phyloP scores from a whole-genome alignment of 2,329 filamentous ascomycete genomes.

The Pestalotiopsis sp. region DNA sequence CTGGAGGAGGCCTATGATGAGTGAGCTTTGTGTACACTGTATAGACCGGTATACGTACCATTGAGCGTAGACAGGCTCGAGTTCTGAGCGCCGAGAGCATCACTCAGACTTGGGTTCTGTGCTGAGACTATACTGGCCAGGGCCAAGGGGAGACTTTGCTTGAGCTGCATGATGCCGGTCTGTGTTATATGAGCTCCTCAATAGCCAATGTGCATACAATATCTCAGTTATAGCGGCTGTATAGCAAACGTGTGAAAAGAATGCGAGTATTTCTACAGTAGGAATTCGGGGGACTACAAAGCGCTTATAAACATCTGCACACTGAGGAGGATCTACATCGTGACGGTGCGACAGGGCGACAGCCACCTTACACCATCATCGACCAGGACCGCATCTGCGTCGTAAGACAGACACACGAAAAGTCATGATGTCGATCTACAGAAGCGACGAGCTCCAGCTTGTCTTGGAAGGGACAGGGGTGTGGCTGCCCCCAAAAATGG shows the following conservation, averaged over 20 bases:
- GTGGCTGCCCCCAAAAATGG: background rate
- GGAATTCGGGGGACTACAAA: background rate
- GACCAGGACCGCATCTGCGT: background rate
- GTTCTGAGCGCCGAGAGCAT: slow-evolving; percentile 16
- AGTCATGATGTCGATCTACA: slow-evolving; percentile 10
- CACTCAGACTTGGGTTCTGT: slow-evolving; percentile 13
- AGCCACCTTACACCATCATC: background rate
- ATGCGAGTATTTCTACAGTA: background rate
- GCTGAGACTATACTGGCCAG: slow-evolving; percentile 11
- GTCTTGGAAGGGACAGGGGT: background rate
- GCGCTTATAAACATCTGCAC: background rate
- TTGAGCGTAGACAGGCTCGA: slow-evolving; percentile 15
- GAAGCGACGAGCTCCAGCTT: background rate
- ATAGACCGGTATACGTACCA: background rate
- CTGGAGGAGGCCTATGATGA: slow-evolving; percentile 21
- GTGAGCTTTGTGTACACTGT: background rate
- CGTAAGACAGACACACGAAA: background rate
- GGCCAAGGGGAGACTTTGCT: slow-evolving; percentile 11
- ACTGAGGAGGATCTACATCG: background rate
- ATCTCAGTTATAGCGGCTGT: background rate
- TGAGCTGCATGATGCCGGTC: slow-evolving; percentile 15
- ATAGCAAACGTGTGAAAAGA: background rate
- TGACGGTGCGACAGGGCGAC: background rate
- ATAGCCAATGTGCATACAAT: background rate
- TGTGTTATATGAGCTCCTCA: background rate